These are phyloP conservation scores for Trichophyton benhamiae DNA, from an alignment of 2,329 filamentous ascomycete species.

Conservation along the genomic window DNA sequence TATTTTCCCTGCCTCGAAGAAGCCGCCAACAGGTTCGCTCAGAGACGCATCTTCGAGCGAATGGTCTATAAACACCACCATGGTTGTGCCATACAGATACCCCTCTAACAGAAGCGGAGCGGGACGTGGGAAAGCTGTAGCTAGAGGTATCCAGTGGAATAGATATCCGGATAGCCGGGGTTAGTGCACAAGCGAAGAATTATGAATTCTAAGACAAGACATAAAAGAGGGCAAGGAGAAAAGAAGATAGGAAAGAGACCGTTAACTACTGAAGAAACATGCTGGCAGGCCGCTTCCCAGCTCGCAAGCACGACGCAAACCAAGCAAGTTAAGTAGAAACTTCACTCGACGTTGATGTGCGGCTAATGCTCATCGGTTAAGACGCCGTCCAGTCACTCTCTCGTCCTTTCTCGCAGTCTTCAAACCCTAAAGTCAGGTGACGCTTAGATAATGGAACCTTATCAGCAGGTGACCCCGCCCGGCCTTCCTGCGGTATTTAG, in stretches of 20 bases:
- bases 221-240: not conserved
- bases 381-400: too few species aligned
- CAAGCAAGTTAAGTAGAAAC: not conserved
- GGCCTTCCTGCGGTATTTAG: too few species aligned
- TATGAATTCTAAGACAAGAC: not conserved
- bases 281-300: not conserved
- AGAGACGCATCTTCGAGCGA: slow-evolving; percentile 23
- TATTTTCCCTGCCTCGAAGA: not conserved
- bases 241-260: not conserved
- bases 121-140: not conserved
- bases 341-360: not conserved
- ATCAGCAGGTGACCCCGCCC: too few species aligned
- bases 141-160: not conserved
- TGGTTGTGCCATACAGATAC: slow-evolving; percentile 19
- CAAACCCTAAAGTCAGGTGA: too few species aligned
- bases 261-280: not conserved
- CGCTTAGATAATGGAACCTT: too few species aligned
- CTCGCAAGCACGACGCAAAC: not conserved
- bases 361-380: not conserved
- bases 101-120: not conserved
- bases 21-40: not conserved
- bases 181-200: not conserved
- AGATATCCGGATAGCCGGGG: not conserved
- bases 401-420: too few species aligned
- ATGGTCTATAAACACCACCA: slow-evolving; percentile 39